Evolutionary conservation across 352 stramenopile species (phyloP), one percentile per base, ranked within the genome.

Genomic region (Halophytophthora polymorphica): DNA sequence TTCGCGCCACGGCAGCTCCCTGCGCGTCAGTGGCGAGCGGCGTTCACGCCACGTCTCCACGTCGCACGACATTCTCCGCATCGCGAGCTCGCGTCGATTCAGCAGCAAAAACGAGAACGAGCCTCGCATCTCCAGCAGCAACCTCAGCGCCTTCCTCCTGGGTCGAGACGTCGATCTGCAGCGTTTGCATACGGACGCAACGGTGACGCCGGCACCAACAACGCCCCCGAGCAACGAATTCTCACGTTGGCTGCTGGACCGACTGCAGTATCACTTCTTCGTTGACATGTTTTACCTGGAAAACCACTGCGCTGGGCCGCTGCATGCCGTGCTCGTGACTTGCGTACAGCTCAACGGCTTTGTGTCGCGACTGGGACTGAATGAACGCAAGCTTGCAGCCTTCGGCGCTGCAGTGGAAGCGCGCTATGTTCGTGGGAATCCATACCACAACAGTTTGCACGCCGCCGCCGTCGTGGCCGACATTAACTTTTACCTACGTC

Each of bases 381-480:
- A 84, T 25, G 68, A 80, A 39, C 50, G 61, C 13, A 83, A 82
- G 29, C 45, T 83, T 12, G 19, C 48, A 21, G 53, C 52, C 22
- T 83, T 89, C 58, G 69, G 65, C 18, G 71, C 45, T 1, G 68
- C 67, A 18, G 59, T 89, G n/a, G 74, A 88, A 42, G 74, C 71
- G n/a, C 70, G 76, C 23, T 88, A 85, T 50, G 68, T 74, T 36
- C 73, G 67, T 29, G 68, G 68, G 33, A 90, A 90, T 50, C 73
- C 76, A 33, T 90, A 88, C 50, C 79, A 90, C 65, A 90, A 90
- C 56, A 68, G 56, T 29, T 50, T 88, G 73, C 79, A 90, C 53
- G 79, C 76, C n/a, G 69, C 69, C 10, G 61, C 75, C 2, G 79
- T 90, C 17, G 62, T 87, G 19, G 68, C 67, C 1, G 77, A 87